A percentile compares a stretch with the other conserved stretches of the same genome.
Conservation (phyloP, 2,329 filamentous ascomycete genomes). For the Phialophora verrucosa region DNA sequence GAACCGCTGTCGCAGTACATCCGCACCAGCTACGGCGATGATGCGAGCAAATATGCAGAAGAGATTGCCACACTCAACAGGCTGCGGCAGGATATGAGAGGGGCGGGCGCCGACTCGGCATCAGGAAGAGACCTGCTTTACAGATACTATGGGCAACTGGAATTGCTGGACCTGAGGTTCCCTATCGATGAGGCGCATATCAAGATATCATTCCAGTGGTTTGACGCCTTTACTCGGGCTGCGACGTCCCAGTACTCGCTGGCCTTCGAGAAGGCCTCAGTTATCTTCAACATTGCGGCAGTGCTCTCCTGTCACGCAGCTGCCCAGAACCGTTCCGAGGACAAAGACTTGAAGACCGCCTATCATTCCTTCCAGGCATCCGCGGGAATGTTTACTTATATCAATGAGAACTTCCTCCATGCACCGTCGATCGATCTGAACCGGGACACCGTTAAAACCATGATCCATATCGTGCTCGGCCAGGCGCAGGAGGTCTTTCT, state of each 20-base stretch:
- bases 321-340: constrained; percentile 87
- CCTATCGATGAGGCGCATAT: constrained; percentile 99
- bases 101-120: constrained; percentile 94
- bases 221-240: constrained; percentile 99
- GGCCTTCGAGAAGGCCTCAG: constrained; percentile 97
- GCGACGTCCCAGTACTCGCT: constrained; percentile 95
- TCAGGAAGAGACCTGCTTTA: constrained; percentile 92
- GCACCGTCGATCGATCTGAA: constrained; percentile 96
- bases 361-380: constrained; percentile 99
- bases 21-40: constrained; percentile 89
- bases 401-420: constrained; percentile 99
- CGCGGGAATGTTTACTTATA: constrained; percentile 99
- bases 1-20: constrained; percentile 92
- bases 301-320: constrained; percentile 96
- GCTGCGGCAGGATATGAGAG: constrained; percentile 96
- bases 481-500: constrained; percentile 97
- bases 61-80: constrained; percentile 95
- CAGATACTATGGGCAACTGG: constrained; percentile 95
- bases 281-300: constrained; percentile 99
- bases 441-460: constrained; percentile 90
- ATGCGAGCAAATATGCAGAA: constrained; percentile 92
- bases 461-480: constrained; percentile 91
- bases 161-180: constrained; percentile 90
- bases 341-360: constrained; percentile 90
- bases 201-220: constrained; percentile 99